These are phyloP conservation scores for Wickerhamiella dianesei DNA, from an alignment of 805 yeast species.

Conservation along the genomic window DNA sequence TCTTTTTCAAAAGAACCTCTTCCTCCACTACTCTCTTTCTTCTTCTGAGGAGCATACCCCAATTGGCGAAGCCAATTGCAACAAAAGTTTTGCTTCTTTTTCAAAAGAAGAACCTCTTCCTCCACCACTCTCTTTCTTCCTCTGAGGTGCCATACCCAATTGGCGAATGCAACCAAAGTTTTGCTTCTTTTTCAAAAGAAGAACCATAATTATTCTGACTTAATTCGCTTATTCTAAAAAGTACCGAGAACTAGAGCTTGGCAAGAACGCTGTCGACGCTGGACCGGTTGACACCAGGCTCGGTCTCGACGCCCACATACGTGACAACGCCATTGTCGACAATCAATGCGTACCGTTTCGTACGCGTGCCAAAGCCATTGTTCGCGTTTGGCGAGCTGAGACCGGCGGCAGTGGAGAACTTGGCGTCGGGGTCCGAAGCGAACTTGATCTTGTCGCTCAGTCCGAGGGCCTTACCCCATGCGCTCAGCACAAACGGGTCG, in stretches of 20 bases:
- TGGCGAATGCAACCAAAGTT: no score
- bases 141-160: no score
- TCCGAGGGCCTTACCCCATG: conserved; percentile 44
- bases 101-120: no score
- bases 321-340: conserved; percentile 44
- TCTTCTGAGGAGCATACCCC: no score
- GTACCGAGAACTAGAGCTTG: conserved; percentile 26
- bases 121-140: no score
- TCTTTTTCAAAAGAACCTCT: no score
- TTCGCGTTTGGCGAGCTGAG: conserved; percentile 40
- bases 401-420: conserved; percentile 47
- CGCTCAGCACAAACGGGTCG: conserved; percentile 57
- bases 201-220: no score
- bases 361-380: conserved; percentile 43
- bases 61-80: no score
- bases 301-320: conserved; percentile 38
- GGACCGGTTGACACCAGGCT: conserved; percentile 30
- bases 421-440: conserved; percentile 53
- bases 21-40: no score
- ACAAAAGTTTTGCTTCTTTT: no score
- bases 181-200: no score
- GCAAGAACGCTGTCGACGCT: conserved; percentile 34
- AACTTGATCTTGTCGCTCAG: conserved; percentile 32
- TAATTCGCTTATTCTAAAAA: no score
- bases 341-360: conserved; percentile 60